Conservation (phyloP, 202 grass and related monocot species). For the Musa balbisiana region DNA sequence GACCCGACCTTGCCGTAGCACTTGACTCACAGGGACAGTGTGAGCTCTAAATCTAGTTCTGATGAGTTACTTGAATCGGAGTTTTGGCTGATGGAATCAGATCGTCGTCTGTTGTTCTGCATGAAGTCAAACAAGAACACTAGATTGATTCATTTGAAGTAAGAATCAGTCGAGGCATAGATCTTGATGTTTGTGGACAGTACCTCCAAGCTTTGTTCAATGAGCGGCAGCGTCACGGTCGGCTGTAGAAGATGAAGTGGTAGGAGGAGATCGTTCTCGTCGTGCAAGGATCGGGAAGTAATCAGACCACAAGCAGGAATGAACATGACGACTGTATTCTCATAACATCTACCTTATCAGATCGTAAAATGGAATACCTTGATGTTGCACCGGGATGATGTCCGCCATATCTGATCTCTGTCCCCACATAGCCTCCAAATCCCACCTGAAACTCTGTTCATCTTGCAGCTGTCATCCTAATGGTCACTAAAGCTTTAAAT, state of each 20-base stretch:
- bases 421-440: slow-evolving; percentile 3
- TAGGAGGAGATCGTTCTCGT: neutral
- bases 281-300: neutral
- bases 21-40: neutral
- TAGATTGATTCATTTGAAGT: no score
- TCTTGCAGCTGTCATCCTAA: no score
- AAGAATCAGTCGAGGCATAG: no score
- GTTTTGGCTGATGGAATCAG: neutral
- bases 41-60: slow-evolving; percentile 23
- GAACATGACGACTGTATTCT: no score
- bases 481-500: no score
- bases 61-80: neutral
- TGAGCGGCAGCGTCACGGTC: neutral
- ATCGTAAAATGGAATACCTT: neutral
- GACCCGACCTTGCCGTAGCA: no score
- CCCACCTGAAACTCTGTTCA: slow-evolving; percentile 7
- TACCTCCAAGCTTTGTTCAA: slow-evolving; percentile 2
- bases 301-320: no score
- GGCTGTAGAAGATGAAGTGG: neutral
- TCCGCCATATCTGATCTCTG: slow-evolving; percentile 1
- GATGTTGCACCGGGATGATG: slow-evolving; percentile 5
- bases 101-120: neutral
- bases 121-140: no score
- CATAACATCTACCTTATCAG: no score
- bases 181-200: no score